Conservation (phyloP, 192 early-diverging fungal species). For the Lunasporangiospora selenospora region DNA sequence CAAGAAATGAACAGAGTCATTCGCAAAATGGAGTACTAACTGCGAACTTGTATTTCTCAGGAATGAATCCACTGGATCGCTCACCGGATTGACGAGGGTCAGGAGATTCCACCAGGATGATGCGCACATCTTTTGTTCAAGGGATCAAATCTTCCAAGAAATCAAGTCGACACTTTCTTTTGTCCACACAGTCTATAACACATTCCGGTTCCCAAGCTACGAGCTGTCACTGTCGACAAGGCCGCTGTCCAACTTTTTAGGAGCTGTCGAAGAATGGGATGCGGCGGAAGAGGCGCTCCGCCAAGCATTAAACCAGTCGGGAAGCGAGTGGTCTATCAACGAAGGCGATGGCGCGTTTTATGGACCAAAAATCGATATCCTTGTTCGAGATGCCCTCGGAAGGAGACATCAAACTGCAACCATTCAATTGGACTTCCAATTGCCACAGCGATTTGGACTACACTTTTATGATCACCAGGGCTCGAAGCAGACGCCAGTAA, state of each 20-base stretch:
- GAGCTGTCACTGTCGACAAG: constrained; percentile 84
- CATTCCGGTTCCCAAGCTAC: constrained; percentile 82
- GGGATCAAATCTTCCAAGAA: constrained; percentile 80
- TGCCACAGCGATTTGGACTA: constrained; percentile 85
- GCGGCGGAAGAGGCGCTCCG: constrained; percentile 77
- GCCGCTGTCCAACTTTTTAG: constrained; percentile 76
- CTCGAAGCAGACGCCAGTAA: constrained; percentile 75
- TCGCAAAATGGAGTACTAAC: no score
- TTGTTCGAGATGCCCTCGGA: constrained; percentile 81
- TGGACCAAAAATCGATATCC: constrained; percentile 95
- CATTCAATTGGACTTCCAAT: constrained; percentile 95
- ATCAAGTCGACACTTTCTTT: constrained; percentile 80
- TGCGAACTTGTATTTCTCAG: no score
- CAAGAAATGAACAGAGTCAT: no score
- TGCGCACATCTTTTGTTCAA: constrained; percentile 93
- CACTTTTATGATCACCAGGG: constrained; percentile 77
- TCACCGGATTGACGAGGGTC: constrained; percentile 90
- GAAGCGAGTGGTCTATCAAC: constrained; percentile 72
- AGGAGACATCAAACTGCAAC: constrained; percentile 93
- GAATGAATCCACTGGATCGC: constrained; percentile 90
- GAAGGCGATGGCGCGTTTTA: constrained; percentile 95
- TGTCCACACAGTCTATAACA: constrained; percentile 78
- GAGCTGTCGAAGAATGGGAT: constrained; percentile 77
- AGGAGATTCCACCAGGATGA: constrained; percentile 98
- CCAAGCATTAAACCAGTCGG: constrained; percentile 70